Base-by-base conservation (phyloP, 169 alveolate species). In the Haemoproteus tartakovskyi region DNA sequence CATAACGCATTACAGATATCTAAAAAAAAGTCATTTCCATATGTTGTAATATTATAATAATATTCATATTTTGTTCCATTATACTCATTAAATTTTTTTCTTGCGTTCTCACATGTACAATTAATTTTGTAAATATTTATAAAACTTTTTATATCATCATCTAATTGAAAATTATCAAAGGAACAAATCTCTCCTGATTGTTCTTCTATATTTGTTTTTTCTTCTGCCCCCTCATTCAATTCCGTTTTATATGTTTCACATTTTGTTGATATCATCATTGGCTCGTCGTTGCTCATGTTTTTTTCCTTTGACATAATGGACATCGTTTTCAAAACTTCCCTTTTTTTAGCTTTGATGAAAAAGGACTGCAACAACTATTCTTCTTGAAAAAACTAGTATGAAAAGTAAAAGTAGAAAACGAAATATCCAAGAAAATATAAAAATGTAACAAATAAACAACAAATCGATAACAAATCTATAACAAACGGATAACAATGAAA, bases 81-180 rank as follows among this genome's bases (percentile, higher is more conserved):
- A 57, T 59, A 57, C 48, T 36, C 67, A 12, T 54, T 78, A 0
- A 74, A 57, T 57, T 56, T 74, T 74, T 57, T 54, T 59, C 59
- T 74, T 3, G 84, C 54, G 41, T 56, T 78, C 24, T 74, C 41
- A 74, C 84, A 74, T 3, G 84, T 74, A 29, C 84, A 74, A 37
- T 74, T 74, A 57, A 74, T 74, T 59, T 74, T 74, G 51, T 51
- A 30, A 0, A 74, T 38, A 45, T 74, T 57, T 27, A 74, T 47
- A 21, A 56, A 50, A 19, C 36, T 43, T 38, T 45, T 57, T 43
- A 74, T 46, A 29, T 74, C 84, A n/a, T 74, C 84, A 46, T 74
- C 84, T n/a, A 74, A 57, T 60, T 74, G 78, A 40, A 74, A 74
- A n/a, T n/a, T n/a, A n/a, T n/a, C n/a, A n/a, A n/a, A n/a, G n/a